A percentile compares a stretch with the other conserved stretches of the same genome.
These are phyloP conservation scores for Trichophyton benhamiae DNA, from an alignment of 2,329 filamentous ascomycete species.

Conservation along the genomic window DNA sequence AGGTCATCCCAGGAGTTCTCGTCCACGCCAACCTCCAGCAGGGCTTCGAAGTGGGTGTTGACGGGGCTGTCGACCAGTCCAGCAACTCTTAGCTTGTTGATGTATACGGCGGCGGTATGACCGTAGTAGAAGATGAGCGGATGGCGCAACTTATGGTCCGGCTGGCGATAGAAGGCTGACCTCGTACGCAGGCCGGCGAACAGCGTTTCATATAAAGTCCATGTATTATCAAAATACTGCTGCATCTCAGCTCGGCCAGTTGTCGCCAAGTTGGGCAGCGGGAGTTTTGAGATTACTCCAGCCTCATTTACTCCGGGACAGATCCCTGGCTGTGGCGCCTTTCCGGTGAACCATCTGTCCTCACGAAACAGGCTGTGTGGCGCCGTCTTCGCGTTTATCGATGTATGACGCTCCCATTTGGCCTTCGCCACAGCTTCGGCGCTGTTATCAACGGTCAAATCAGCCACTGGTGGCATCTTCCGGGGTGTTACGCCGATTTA, in stretches of 20 bases:
- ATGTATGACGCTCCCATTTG: not conserved
- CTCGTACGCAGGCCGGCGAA: not conserved
- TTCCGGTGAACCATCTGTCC: not conserved
- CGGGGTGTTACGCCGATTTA: not conserved
- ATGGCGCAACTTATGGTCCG: not conserved
- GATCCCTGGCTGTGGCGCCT: not conserved
- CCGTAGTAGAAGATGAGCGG: constrained; percentile 1
- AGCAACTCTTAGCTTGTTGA: not conserved
- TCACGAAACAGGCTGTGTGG: not conserved
- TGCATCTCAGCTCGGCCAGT: not conserved
- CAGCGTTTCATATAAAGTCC: not conserved
- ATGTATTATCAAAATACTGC: not conserved
- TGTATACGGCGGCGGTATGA: not conserved
- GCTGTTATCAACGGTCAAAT: not conserved
- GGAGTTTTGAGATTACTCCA: not conserved
- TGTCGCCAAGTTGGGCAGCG: not conserved
- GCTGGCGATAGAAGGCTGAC: not conserved
- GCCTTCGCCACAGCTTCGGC: not conserved
- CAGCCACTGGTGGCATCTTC: not conserved
- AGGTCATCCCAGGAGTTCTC: not conserved
- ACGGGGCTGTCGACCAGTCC: not conserved
- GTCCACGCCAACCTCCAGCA: constrained; percentile 1
- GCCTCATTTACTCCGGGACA: not conserved
- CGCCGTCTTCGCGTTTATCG: not conserved
- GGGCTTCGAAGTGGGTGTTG: not conserved